Conservation (phyloP, 2,329 filamentous ascomycete species). For the Fusarium continuum region DNA sequence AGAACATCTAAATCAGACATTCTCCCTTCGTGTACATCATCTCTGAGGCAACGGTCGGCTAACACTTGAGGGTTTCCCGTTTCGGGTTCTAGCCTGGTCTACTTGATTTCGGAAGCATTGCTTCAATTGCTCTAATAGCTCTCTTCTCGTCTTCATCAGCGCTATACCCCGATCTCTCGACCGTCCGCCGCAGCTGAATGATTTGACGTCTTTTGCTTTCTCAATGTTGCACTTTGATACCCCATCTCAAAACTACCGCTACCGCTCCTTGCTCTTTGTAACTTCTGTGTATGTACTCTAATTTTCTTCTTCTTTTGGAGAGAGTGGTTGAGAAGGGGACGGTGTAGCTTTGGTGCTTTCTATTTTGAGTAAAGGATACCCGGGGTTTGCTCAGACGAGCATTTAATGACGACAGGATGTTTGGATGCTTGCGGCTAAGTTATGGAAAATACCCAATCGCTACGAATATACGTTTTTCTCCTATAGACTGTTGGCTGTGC, state of each 20-base stretch:
- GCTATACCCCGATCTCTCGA: constrained; percentile 3
- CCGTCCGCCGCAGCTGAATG: constrained; percentile 2
- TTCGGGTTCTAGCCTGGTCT: constrained; percentile 48
- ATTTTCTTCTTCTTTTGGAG: constrained; percentile 2
- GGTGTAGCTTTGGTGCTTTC: not conserved
- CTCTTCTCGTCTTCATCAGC: constrained; percentile 35
- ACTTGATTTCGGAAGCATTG: constrained; percentile 47
- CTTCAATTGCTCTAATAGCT: constrained; percentile 12
- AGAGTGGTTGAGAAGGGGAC: constrained; percentile 1
- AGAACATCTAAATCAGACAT: constrained; percentile 75
- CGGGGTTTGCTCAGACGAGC: constrained; percentile 16
- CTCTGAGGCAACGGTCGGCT: constrained; percentile 40
- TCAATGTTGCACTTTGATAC: constrained; percentile 29
- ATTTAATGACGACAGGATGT: constrained; percentile 25
- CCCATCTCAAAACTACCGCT: constrained; percentile 9
- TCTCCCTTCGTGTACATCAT: constrained; percentile 21
- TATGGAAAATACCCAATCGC: constrained; percentile 36
- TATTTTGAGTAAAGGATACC: constrained; percentile 25
- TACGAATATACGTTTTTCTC: constrained; percentile 21
- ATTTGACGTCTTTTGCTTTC: constrained; percentile 10
- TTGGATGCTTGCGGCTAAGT: constrained; percentile 4
- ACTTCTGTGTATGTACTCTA: constrained; percentile 31
- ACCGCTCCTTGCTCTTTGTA: not conserved
- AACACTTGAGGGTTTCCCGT: constrained; percentile 44
- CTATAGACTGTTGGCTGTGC: not conserved